Base-by-base conservation (phyloP, 768 basidiomycete genomes). In the Collybia sordida region DNA sequence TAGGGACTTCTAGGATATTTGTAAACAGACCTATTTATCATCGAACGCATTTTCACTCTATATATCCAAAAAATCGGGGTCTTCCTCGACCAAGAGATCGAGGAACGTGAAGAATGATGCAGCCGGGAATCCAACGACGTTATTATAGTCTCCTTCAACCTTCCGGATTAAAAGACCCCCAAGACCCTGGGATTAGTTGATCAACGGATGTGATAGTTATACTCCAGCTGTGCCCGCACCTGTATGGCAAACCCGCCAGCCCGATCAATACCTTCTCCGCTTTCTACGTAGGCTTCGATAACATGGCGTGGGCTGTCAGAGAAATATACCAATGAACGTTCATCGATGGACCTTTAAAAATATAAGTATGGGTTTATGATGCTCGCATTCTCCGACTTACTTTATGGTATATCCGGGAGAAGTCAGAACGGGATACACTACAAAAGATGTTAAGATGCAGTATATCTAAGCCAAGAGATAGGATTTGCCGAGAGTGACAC, bases 191-290 rank as follows among this genome's bases (percentile, higher is more conserved):
- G 19, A 42, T n/a, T 17, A 14, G 42, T 41, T 23, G 45, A 47
- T 25, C 22, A 22, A 28, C 15, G 24, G 49, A 12, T 45, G 3
- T 34, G 7, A 49, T 45, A 31, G 22, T 19, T 17, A 37, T 37
- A 27, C 14, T 15, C n/a, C n/a, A 40, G 23, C 7, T 18, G 21
- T 21, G 38, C 17, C 59, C 73, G 41, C 54, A 92, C 93, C 77
- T 98, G 96, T 35, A 93, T 83, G 1, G 93, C 93, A 64, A 98
- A 98, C 0, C 96, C 96, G 3, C 96, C 96, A 0, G 96, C 95
- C 17, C 93, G 79, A 60, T 93, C 88, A 36, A 85, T 63, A 0
- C 94, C 94, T 70, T 97, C 94, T 5, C 85, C 89, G 47, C 79
- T 87, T 28, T 92, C 84, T 17, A 83, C 91, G 57, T 98, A 98